These are phyloP conservation scores for Heterobasidion parviporum DNA, from an alignment of 1,284 basidiomycete species.

Conservation along the genomic window DNA sequence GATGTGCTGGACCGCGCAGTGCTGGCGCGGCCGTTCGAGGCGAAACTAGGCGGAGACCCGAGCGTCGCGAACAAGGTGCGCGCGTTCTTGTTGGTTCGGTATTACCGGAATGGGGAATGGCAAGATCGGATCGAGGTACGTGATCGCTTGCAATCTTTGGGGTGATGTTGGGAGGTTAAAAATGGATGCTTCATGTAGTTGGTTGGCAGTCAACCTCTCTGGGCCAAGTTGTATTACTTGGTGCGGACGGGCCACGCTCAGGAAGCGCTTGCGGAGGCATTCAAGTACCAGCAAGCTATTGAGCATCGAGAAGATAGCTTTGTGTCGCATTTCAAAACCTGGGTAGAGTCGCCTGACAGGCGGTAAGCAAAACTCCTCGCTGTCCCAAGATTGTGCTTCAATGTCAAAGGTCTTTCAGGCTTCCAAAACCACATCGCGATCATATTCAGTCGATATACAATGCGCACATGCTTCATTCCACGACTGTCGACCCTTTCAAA, in stretches of 20 bases:
- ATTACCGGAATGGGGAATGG: constrained; percentile 80
- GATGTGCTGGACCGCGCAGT: constrained; percentile 80
- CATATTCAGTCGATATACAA: constrained; percentile 88
- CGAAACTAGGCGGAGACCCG: constrained; percentile 87
- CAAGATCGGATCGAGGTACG: constrained; percentile 77
- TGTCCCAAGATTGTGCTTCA: background rate
- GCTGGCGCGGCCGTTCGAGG: constrained; percentile 79
- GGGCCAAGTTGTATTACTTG: constrained; percentile 90
- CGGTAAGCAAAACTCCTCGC: constrained; percentile 35
- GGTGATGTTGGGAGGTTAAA: background rate
- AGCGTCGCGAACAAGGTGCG: constrained; percentile 85
- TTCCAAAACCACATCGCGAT: constrained; percentile 77
- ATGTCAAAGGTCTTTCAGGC: constrained; percentile 28
- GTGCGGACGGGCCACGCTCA: constrained; percentile 78
- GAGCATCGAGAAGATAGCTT: constrained; percentile 82
- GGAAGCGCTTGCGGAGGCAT: constrained; percentile 77
- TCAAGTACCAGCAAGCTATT: constrained; percentile 67
- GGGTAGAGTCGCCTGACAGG: constrained; percentile 77
- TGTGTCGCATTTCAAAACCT: constrained; percentile 77
- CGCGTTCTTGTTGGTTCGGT: constrained; percentile 76
- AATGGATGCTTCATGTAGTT: constrained; percentile 36
- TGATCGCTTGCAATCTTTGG: background rate
- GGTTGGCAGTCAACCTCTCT: constrained; percentile 80
- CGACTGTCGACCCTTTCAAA: constrained; percentile 89
- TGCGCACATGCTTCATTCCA: constrained; percentile 83